phyloP scores from a whole-genome alignment of 331 rosid species.

The Quercus lobata region DNA sequence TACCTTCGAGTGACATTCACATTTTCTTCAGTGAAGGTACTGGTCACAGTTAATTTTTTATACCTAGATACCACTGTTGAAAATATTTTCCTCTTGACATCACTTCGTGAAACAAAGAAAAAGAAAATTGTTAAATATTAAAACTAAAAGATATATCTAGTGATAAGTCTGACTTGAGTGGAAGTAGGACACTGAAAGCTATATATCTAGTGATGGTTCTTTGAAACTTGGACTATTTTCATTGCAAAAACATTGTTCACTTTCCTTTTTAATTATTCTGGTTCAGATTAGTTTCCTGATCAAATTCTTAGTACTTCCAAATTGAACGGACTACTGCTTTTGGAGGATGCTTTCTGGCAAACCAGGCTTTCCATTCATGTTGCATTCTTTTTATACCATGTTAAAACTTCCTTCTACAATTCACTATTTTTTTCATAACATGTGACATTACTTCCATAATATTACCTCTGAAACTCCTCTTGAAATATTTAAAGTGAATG shows the following conservation, averaged over 20 bases:
- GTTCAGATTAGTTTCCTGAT: no score
- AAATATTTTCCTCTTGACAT: background rate
- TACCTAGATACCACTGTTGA: background rate
- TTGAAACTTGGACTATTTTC: background rate
- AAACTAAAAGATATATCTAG: background rate
- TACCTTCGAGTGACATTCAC: conserved; percentile 45
- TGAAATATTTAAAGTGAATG: no score
- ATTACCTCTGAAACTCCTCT: no score
- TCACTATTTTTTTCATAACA: no score
- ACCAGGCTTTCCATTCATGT: no score
- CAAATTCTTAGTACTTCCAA: no score
- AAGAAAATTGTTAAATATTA: background rate
- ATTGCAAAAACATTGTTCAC: no score
- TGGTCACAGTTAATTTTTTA: background rate
- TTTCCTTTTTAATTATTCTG: background rate
- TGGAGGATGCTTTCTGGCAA: no score
- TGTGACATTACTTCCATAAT: no score
- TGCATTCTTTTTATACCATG: no score
- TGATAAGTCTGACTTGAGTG: background rate
- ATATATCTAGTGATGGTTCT: background rate
- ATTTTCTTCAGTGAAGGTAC: conserved; percentile 42
- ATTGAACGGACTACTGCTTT: no score
- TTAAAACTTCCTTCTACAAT: no score
- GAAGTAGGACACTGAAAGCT: background rate
- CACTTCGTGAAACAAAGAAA: background rate